Evolutionary conservation across 2,329 filamentous ascomycete species (phyloP).

Genomic region (Fusarium domesticum): DNA sequence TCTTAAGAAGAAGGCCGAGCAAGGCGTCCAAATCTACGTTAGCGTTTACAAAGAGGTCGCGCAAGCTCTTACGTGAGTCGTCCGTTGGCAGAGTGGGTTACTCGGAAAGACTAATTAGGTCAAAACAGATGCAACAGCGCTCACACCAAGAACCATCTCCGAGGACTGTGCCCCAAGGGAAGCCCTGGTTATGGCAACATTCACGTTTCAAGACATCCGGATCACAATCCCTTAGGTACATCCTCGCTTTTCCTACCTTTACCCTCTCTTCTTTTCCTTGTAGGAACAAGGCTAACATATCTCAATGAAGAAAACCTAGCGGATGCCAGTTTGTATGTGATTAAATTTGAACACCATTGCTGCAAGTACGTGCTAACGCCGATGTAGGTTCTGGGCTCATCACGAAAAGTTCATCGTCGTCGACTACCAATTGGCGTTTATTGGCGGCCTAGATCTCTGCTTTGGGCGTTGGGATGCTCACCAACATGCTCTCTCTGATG

Average conservation of each 20-base stretch:
- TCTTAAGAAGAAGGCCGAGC: constrained; percentile 83
- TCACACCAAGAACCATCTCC: constrained; percentile 75
- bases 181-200: constrained; percentile 85
- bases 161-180: constrained; percentile 71
- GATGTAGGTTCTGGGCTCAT: constrained; percentile 76
- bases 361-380: background rate
- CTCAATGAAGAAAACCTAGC: constrained; percentile 92
- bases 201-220: constrained; percentile 81
- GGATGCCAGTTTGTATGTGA: constrained; percentile 52
- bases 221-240: constrained; percentile 91
- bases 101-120: too few relatives aligned
- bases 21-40: constrained; percentile 90
- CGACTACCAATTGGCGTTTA: constrained; percentile 86
- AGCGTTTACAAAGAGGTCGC: constrained; percentile 88
- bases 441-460: constrained; percentile 90
- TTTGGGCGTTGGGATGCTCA: constrained; percentile 92
- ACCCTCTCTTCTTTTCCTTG: too few relatives aligned
- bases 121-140: constrained; percentile 71
- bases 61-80: constrained; percentile 64
- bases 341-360: too few relatives aligned
- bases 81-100: too few relatives aligned
- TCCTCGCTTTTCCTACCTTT: too few relatives aligned
- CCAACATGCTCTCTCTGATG: constrained; percentile 81
- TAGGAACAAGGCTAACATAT: too few relatives aligned
- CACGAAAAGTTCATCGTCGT: constrained; percentile 98